A percentile compares a stretch with the other conserved stretches of the same genome.
These are phyloP conservation scores for Mycena olivaceomarginata DNA, from an alignment of 768 basidiomycete genomes.

Conservation along the genomic window DNA sequence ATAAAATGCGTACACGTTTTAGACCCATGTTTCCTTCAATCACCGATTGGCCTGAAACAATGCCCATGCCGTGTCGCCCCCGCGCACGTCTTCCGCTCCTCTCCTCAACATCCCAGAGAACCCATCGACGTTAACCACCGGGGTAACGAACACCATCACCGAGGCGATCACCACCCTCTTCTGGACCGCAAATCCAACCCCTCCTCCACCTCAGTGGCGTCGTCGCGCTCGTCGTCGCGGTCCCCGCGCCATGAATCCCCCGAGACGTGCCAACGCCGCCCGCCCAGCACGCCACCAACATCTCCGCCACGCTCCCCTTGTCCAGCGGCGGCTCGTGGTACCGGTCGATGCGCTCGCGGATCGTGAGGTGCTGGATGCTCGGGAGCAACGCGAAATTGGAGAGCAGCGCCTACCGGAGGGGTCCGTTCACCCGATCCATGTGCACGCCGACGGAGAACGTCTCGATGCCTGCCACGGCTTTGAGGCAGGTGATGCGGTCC, in stretches of 20 bases:
- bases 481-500: too few species aligned
- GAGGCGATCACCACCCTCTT: slow-evolving; percentile 68
- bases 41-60: slow-evolving; percentile 56
- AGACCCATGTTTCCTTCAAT: slow-evolving; percentile 83
- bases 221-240: slow-evolving; percentile 44
- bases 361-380: too few species aligned
- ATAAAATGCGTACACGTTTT: not conserved
- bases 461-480: too few species aligned
- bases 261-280: slow-evolving; percentile 48
- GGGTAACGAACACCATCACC: slow-evolving; percentile 53
- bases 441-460: too few species aligned
- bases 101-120: slow-evolving; percentile 59
- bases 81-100: slow-evolving; percentile 57
- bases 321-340: too few species aligned
- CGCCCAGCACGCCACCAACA: too few species aligned
- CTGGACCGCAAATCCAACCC: slow-evolving; percentile 62
- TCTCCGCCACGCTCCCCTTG: too few species aligned
- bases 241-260: slow-evolving; percentile 42
- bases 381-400: too few species aligned
- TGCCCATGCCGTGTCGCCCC: slow-evolving; percentile 44
- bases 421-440: too few species aligned
- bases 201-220: slow-evolving; percentile 53
- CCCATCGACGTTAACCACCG: slow-evolving; percentile 62
- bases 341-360: too few species aligned
- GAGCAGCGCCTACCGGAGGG: too few species aligned